Base-by-base conservation (phyloP, 2,329 filamentous ascomycete genomes). In the Helminthosporium solani region DNA sequence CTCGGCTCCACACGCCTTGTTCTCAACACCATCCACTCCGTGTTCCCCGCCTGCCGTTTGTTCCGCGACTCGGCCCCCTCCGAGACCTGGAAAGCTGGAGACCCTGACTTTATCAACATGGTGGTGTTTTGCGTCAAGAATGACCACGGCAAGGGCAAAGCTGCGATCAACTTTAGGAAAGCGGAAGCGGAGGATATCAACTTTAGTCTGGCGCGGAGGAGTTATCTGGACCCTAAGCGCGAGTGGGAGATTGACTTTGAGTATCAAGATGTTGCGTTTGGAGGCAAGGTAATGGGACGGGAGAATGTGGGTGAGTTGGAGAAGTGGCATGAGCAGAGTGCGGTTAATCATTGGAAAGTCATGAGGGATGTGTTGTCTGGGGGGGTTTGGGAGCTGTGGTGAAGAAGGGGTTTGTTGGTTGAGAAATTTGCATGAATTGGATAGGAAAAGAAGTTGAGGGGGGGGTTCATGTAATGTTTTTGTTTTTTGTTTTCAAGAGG, bases 21-120 rank as follows among this genome's bases (percentile, higher is more conserved):
- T 20, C 82, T 95, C 57, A 83, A 86, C 62, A 97, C 94, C 25
- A 91, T 97, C 67, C 78, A 79, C 52, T 71, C 81, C 21, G 83
- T 94, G 46, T 99, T 97, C 70, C 87, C 89, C n/a, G 82, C 84
- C 3, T 99, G 94, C 72, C 88, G 90, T 49, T 83, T 95, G 59
- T 99, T 90, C 79, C 86, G 94, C 52, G 94, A 99, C 71, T 78
- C 80, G 20, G 77, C 82, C 3, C 72, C 77, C 1, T 71, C 76
- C 2, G 74, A 81, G 1, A 71, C 74, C 19, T 49, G 53, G 23
- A 42, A 58, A 7, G 49, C 58, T 7, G 63, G 58, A 12, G 60
- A 68, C 7, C 50, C 58, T 1, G 88, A 96, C 64, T 96, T 97
- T 68, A 89, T 90, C 66, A 99, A 99, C 75, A 90, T 97, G 81